Evolutionary conservation across 2,329 filamentous ascomycete species (phyloP), one percentile per base, ranked within the genome.

Genomic region (Fusarium nematophilum): DNA sequence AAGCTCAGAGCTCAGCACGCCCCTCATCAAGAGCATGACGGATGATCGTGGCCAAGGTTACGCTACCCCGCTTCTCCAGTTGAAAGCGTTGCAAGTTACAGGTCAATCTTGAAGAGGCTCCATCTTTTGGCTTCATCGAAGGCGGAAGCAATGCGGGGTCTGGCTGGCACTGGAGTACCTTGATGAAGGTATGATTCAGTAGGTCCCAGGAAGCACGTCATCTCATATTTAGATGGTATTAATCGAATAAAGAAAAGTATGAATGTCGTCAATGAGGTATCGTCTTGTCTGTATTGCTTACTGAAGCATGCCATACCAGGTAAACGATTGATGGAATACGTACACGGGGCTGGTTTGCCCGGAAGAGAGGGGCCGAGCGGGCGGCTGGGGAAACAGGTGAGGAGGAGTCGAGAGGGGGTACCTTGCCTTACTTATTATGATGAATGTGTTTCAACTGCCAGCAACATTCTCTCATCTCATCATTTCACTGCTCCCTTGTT

Each of bases 301-400:
- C 29, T n/a, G 9, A 30, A n/a, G n/a, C n/a, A n/a, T n/a, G n/a
- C n/a, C n/a, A n/a, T n/a, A n/a, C n/a, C n/a, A n/a, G n/a, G n/a
- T n/a, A n/a, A n/a, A n/a, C n/a, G 10, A 30, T 30, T 5, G 29
- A 45, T 31, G 29, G 21, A 25, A 34, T n/a, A 34, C n/a, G 18
- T n/a, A 25, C 31, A 44, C 43, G 6, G 30, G 43, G 43, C 43
- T n/a, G 17, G 10, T 29, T 15, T 60, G 30, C 38, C 17, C 52
- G 61, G 61, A 54, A 62, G 60, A 60, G 61, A 65, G 61, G 61
- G 61, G 61, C 61, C 53, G 61, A 51, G 57, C 38, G 57, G 61
- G 48, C 39, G 54, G 37, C 38, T 57, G 54, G 54, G 26, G 26
- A 30, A 25, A 14, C 10, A 39, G 36, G 48, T 63, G 49, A 45